These are phyloP conservation scores for Leucosporidium creatinivorum DNA, from an alignment of 768 basidiomycete genomes.

Conservation along the genomic window DNA sequence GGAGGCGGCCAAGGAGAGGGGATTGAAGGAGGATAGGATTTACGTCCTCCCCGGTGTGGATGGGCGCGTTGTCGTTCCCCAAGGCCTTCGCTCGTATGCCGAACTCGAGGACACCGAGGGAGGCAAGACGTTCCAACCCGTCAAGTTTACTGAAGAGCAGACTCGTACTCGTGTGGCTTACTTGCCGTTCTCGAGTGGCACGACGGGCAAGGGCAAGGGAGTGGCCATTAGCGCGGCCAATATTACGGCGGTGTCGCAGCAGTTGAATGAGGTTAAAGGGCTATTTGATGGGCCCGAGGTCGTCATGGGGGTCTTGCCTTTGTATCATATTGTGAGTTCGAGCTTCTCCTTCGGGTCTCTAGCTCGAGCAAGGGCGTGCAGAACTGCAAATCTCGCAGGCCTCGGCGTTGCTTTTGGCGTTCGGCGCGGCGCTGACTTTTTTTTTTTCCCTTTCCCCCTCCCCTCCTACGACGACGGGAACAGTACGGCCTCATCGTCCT, in stretches of 20 bases:
- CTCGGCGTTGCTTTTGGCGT: too few species aligned
- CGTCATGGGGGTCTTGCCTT: slow-evolving; percentile 4
- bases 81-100: slow-evolving; percentile 33
- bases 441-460: not conserved
- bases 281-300: slow-evolving; percentile 6
- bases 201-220: slow-evolving; percentile 70
- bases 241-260: slow-evolving; percentile 15
- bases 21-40: slow-evolving; percentile 46
- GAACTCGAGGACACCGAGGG: slow-evolving; percentile 37
- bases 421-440: not conserved
- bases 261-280: slow-evolving; percentile 22
- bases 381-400: too few species aligned
- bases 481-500: slow-evolving; percentile 50
- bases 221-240: slow-evolving; percentile 43
- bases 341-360: not conserved
- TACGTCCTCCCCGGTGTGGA: slow-evolving; percentile 50
- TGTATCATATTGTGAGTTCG: not conserved
- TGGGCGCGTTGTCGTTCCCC: slow-evolving; percentile 53
- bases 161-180: not conserved
- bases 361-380: not conserved
- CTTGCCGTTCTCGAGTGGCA: slow-evolving; percentile 48
- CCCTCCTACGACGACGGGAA: slow-evolving; percentile 27
- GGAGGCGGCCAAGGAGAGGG: slow-evolving; percentile 7
- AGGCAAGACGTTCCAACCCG: slow-evolving; percentile 42
- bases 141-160: slow-evolving; percentile 49